Percentiles rank a stretch among this genome's conserved stretches.
Evolutionary conservation across 2,329 filamentous ascomycete genomes (phyloP).

Genomic region (Aspergillus sp.): DNA sequence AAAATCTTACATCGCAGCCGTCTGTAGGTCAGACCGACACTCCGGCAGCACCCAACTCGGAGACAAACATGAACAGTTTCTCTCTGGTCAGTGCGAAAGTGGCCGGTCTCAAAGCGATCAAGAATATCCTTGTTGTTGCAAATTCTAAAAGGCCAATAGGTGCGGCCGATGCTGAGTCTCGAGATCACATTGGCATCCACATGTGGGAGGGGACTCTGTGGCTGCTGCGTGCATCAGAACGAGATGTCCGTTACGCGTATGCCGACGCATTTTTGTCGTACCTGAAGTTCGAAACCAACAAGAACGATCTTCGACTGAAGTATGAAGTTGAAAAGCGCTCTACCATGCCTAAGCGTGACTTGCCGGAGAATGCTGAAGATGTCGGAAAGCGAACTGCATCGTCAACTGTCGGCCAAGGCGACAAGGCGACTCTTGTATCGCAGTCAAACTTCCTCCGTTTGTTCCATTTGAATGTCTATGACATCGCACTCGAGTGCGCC

Average conservation of each 20-base stretch:
- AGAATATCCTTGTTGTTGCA: slow-evolving; percentile 70
- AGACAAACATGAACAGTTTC: slow-evolving; percentile 39
- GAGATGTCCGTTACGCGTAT: slow-evolving; percentile 73
- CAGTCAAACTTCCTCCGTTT: slow-evolving; percentile 68
- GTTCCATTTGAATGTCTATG: slow-evolving; percentile 80
- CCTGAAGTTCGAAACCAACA: slow-evolving; percentile 70
- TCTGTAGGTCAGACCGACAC: slow-evolving; percentile 40
- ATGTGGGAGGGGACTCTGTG: slow-evolving; percentile 97
- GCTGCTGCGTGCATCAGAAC: slow-evolving; percentile 72
- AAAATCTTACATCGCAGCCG: slow-evolving; percentile 35
- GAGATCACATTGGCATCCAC: slow-evolving; percentile 66
- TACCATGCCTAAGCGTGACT: slow-evolving; percentile 34
- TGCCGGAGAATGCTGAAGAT: slow-evolving; percentile 26
- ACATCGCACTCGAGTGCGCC: slow-evolving; percentile 67
- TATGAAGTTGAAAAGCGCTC: slow-evolving; percentile 41
- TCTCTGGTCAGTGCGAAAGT: slow-evolving; percentile 52
- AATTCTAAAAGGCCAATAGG: slow-evolving; percentile 56
- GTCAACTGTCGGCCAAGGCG: slow-evolving; percentile 50
- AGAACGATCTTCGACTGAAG: slow-evolving; percentile 56
- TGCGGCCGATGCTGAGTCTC: slow-evolving; percentile 54
- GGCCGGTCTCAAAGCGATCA: slow-evolving; percentile 67
- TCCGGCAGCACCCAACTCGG: slow-evolving; percentile 36
- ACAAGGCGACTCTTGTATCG: slow-evolving; percentile 46
- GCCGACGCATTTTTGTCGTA: slow-evolving; percentile 74
- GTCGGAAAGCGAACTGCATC: slow-evolving; percentile 58